phyloP scores from a whole-genome alignment of 371 early-diverging fungal species.

The Lichtheimia ornata region DNA sequence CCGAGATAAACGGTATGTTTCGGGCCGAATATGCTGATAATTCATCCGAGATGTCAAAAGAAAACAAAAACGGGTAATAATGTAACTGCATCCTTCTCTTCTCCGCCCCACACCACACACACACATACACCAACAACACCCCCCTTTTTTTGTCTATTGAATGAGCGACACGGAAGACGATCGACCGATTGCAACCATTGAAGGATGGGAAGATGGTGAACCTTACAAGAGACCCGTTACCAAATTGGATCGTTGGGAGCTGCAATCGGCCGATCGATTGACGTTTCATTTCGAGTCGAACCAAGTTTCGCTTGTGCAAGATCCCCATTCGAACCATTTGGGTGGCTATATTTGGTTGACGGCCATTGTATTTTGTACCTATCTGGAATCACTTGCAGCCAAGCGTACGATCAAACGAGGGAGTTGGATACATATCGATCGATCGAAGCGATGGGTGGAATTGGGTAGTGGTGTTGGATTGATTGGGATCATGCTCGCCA shows the following conservation, averaged over 20 bases:
- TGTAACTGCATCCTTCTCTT: no score
- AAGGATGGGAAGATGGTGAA: conserved; percentile 57
- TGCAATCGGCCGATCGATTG: conserved; percentile 50
- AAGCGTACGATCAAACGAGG: conserved; percentile 22
- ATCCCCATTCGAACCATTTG: conserved; percentile 50
- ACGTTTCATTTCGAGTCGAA: conserved; percentile 41
- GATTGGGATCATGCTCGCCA: conserved; percentile 49
- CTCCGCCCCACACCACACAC: no score
- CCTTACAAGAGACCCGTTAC: conserved; percentile 34
- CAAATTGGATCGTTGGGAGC: conserved; percentile 56
- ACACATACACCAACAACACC: no score
- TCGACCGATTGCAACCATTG: conserved; percentile 33
- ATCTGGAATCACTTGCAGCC: conserved; percentile 31
- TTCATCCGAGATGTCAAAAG: no score
- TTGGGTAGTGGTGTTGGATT: conserved; percentile 55
- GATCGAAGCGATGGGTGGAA: conserved; percentile 47
- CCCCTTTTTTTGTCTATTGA: no score
- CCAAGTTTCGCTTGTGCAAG: conserved; percentile 45
- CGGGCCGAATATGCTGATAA: no score
- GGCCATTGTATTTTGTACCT: conserved; percentile 49
- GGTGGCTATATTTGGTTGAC: conserved; percentile 52
- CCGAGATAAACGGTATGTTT: no score
- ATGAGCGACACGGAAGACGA: no score
- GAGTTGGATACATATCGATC: conserved; percentile 41
- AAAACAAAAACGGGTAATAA: no score